These are phyloP conservation scores for Globisporangium nagaii DNA, from an alignment of 352 stramenopile species.

Conservation along the genomic window DNA sequence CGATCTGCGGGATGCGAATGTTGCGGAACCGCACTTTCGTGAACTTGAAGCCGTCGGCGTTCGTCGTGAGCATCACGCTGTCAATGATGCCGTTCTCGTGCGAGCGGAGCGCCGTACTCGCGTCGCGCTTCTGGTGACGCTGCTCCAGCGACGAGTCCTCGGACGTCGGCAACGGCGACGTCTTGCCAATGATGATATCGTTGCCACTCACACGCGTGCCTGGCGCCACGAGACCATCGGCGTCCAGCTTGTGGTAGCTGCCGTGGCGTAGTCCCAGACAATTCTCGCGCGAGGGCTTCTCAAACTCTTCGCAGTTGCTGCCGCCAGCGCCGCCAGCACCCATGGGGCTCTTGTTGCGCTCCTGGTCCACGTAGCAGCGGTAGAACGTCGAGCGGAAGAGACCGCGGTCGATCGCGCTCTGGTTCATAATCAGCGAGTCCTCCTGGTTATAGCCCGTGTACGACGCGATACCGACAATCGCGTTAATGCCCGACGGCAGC, in stretches of 20 bases:
- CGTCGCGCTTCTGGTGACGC: slow-evolving; percentile 96
- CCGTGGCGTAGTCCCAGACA: slow-evolving; percentile 93
- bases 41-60: slow-evolving; percentile 96
- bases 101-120: slow-evolving; percentile 94
- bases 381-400: slow-evolving; percentile 99
- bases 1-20: slow-evolving; percentile 98
- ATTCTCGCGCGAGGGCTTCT: slow-evolving; percentile 94
- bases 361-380: slow-evolving; percentile 96
- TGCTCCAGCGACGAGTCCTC: slow-evolving; percentile 80
- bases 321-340: slow-evolving; percentile 54
- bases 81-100: slow-evolving; percentile 99
- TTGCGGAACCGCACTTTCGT: slow-evolving; percentile 98
- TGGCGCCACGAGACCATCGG: slow-evolving; percentile 95
- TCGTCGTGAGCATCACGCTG: slow-evolving; percentile 98
- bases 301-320: slow-evolving; percentile 90
- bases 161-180: slow-evolving; percentile 82
- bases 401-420: slow-evolving; percentile 98
- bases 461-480: slow-evolving; percentile 86
- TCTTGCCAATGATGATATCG: slow-evolving; percentile 99
- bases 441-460: slow-evolving; percentile 98
- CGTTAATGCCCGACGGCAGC: slow-evolving; percentile 98
- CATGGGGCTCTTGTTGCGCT: slow-evolving; percentile 81
- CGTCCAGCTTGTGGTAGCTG: slow-evolving; percentile 98
- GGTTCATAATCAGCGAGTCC: slow-evolving; percentile 99
- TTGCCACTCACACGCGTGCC: slow-evolving; percentile 96